A percentile compares a stretch with the other conserved stretches of the same genome.
phyloP scores from a whole-genome alignment of 2,329 filamentous ascomycete genomes.

The Phialemoniopsis sp. region DNA sequence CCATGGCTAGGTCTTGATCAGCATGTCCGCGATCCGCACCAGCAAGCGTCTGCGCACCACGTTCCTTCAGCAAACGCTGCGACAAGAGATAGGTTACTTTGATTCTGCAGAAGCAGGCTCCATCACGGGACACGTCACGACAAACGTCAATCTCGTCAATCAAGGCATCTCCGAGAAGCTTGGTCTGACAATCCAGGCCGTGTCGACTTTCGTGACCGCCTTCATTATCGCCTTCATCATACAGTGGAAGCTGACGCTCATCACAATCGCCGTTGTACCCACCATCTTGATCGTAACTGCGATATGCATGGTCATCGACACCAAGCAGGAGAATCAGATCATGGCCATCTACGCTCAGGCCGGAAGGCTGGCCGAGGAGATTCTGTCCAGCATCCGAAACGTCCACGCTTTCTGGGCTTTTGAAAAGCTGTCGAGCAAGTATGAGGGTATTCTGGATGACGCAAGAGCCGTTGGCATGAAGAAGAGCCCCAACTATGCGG shows the following conservation, averaged over 20 bases:
- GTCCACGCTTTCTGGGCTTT: constrained; percentile 47
- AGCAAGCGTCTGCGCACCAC: constrained; percentile 30
- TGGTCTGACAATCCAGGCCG: constrained; percentile 23
- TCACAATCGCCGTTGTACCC: constrained; percentile 39
- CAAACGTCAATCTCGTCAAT: constrained; percentile 74
- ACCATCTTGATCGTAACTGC: constrained; percentile 34
- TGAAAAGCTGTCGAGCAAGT: constrained; percentile 34
- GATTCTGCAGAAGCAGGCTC: constrained; percentile 91
- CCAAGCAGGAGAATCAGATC: constrained; percentile 1
- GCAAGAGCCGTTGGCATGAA: constrained; percentile 32
- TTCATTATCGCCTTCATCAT: constrained; percentile 27
- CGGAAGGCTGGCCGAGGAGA: constrained; percentile 42
- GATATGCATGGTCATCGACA: constrained; percentile 14
- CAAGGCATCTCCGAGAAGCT: constrained; percentile 29
- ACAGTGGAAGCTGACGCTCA: constrained; percentile 34
- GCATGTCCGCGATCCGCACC: constrained; percentile 29
- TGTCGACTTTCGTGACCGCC: constrained; percentile 25
- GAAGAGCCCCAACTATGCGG: constrained; percentile 36
- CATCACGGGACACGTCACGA: constrained; percentile 89
- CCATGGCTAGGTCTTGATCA: constrained; percentile 24
- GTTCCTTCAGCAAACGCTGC: constrained; percentile 29
- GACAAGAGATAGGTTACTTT: constrained; percentile 68
- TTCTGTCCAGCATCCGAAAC: constrained; percentile 42
- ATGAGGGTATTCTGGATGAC: constrained; percentile 34
- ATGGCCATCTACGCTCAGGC: constrained; percentile 20